Conservation (phyloP, 2,329 filamentous ascomycete genomes). For the Graphilbum ipis-grandicollis region DNA sequence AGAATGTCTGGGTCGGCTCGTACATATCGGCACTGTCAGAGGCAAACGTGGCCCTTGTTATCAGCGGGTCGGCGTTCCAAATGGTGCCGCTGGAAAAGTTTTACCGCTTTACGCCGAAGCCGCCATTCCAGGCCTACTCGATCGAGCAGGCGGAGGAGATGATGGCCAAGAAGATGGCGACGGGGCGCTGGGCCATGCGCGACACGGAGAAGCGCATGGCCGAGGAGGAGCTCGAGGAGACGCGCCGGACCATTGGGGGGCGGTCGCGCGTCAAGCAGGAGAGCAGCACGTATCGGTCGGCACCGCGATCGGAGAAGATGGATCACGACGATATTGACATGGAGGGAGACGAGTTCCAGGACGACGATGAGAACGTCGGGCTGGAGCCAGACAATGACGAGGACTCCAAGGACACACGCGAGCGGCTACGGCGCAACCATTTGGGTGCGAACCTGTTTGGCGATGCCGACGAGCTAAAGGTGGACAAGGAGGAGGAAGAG, state of each 20-base stretch:
- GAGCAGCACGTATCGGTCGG: slow-evolving; percentile 43
- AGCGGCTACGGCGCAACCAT: slow-evolving; percentile 62
- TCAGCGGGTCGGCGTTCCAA: slow-evolving; percentile 52
- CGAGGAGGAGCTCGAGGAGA: slow-evolving; percentile 45
- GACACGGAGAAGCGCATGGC: slow-evolving; percentile 40
- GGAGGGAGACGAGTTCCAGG: slow-evolving; percentile 61
- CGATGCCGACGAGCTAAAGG: slow-evolving; percentile 48
- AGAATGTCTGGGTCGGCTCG: slow-evolving; percentile 81
- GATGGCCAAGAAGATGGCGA: slow-evolving; percentile 62
- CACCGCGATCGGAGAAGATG: slow-evolving; percentile 43
- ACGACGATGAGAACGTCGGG: slow-evolving; percentile 66
- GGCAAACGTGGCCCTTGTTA: slow-evolving; percentile 63
- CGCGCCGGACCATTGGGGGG: slow-evolving; percentile 31
- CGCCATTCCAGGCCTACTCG: slow-evolving; percentile 58
- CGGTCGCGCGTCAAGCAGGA: slow-evolving; percentile 50
- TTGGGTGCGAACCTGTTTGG: slow-evolving; percentile 75
- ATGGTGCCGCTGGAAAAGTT: slow-evolving; percentile 91
- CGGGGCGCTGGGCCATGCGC: slow-evolving; percentile 67
- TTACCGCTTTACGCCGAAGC: slow-evolving; percentile 75
- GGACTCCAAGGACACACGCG: slow-evolving; percentile 54
- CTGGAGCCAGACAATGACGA: slow-evolving; percentile 71
- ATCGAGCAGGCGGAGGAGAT: slow-evolving; percentile 74
- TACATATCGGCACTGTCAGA: slow-evolving; percentile 83
- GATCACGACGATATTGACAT: slow-evolving; percentile 56
- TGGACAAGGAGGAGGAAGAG: slow-evolving; percentile 59